Evolutionary conservation across 2,329 filamentous ascomycete genomes (phyloP).

Genomic region (Microdochium nivale): DNA sequence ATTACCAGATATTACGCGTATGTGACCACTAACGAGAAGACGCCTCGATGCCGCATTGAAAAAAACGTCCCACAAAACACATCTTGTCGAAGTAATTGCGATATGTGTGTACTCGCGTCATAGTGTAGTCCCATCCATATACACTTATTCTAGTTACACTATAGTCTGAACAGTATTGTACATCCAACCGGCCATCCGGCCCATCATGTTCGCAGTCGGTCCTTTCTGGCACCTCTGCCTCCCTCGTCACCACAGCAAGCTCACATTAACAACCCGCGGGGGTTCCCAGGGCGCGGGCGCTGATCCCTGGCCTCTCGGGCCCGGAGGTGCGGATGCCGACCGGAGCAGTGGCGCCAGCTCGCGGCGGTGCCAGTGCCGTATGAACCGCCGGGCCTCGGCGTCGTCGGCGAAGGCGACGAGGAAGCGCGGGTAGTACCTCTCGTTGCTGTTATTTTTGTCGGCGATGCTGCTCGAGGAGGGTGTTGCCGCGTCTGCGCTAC

Average conservation of each 20-base stretch:
- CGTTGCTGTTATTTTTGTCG: background rate
- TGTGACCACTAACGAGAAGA: too few species aligned
- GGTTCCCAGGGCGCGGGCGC: background rate
- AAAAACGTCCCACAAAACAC: too few species aligned
- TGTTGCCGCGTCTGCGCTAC: conserved; percentile 4
- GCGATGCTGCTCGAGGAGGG: background rate
- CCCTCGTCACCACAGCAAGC: background rate
- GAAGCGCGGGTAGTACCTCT: conserved; percentile 33
- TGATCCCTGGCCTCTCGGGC: background rate
- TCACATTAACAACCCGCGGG: background rate
- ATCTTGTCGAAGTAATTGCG: too few species aligned
- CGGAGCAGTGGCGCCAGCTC: conserved; percentile 18
- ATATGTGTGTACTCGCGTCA: too few species aligned
- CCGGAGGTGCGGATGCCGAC: background rate
- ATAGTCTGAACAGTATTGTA: too few species aligned
- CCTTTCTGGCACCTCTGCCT: background rate
- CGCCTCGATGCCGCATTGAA: too few species aligned
- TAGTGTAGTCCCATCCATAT: too few species aligned
- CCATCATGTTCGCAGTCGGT: too few species aligned
- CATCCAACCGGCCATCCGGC: too few species aligned
- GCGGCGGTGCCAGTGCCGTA: conserved; percentile 32
- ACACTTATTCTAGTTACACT: too few species aligned
- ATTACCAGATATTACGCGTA: too few species aligned
- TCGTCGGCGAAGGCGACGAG: conserved; percentile 47
- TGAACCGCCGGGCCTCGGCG: conserved; percentile 42